Evolutionary conservation across 1,284 basidiomycete genomes (phyloP).

Genomic region (Sanguinoderma infundibulare): DNA sequence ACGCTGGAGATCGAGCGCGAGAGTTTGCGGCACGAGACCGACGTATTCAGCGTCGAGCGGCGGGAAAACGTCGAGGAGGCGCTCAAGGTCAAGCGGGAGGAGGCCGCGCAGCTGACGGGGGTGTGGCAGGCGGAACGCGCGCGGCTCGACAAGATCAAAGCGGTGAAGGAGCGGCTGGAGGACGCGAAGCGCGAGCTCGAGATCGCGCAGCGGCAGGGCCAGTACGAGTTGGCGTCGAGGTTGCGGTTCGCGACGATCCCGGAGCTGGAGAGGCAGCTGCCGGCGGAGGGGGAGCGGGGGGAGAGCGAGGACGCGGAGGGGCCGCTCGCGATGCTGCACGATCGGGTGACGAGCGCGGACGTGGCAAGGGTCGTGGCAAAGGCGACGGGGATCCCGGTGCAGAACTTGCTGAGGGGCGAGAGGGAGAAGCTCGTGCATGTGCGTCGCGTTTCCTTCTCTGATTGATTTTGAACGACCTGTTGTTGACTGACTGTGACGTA

Average conservation of each 20-base stretch:
- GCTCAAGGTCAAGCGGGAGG: conserved; percentile 60
- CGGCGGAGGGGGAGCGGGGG: conserved; percentile 57
- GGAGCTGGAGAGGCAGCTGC: conserved; percentile 76
- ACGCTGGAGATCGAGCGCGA: conserved; percentile 92
- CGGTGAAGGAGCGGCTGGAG: conserved; percentile 81
- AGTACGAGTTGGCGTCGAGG: conserved; percentile 82
- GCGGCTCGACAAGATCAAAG: conserved; percentile 79
- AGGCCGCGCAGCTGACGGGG: conserved; percentile 65
- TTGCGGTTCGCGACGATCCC: conserved; percentile 88
- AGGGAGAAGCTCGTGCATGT: conserved; percentile 90
- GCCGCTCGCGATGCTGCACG: conserved; percentile 74
- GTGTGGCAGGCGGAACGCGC: conserved; percentile 85
- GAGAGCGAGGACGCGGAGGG: conserved; percentile 48
- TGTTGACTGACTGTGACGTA: conserved; percentile 35
- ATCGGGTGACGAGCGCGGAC: conserved; percentile 87
- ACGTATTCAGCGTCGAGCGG: conserved; percentile 81
- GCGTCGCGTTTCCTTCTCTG: conserved; percentile 35
- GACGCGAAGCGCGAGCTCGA: conserved; percentile 86
- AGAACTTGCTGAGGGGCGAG: conserved; percentile 89
- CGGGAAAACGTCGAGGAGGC: conserved; percentile 68
- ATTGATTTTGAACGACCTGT: neutral
- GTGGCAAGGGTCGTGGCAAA: conserved; percentile 90
- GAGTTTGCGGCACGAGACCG: conserved; percentile 87
- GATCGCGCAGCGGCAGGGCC: conserved; percentile 84
- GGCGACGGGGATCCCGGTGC: conserved; percentile 90